phyloP scores from a whole-genome alignment of 805 yeast genomes.

The Saturnispora halmiae region DNA sequence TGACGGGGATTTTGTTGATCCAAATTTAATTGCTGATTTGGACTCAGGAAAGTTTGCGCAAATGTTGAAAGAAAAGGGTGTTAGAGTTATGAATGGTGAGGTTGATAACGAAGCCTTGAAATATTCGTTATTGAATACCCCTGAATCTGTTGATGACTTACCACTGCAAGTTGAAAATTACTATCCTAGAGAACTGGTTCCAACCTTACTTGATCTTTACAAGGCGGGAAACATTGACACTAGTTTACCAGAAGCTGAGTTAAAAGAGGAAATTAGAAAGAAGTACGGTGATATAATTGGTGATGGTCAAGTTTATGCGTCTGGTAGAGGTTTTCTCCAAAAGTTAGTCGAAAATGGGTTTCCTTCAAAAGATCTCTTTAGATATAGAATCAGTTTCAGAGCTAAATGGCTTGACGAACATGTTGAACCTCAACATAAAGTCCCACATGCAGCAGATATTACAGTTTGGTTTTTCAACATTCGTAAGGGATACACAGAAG shows the following conservation, averaged over 20 bases:
- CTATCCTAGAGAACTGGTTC: conserved; percentile 28
- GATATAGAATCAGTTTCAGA: conserved; percentile 28
- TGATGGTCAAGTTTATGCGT: conserved; percentile 33
- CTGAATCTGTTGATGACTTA: conserved; percentile 26
- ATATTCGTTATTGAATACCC: conserved; percentile 13
- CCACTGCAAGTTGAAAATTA: conserved; percentile 29
- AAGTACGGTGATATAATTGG: conserved; percentile 30
- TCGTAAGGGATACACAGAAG: conserved; percentile 21
- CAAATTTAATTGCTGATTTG: conserved; percentile 27
- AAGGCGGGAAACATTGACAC: conserved; percentile 14
- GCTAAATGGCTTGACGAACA: conserved; percentile 17
- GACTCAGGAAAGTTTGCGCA: conserved; percentile 19
- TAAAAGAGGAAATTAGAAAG: conserved; percentile 15
- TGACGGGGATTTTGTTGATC: conserved; percentile 31
- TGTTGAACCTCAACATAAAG: conserved; percentile 22
- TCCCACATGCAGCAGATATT: conserved; percentile 31
- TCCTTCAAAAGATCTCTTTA: conserved; percentile 23
- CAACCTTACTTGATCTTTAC: conserved; percentile 17
- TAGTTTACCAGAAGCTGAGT: conserved; percentile 7
- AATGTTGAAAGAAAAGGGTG: conserved; percentile 5
- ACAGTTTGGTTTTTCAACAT: conserved; percentile 30
- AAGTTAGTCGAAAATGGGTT: conserved; percentile 24
- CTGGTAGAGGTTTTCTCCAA: conserved; percentile 31
- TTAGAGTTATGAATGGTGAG: conserved; percentile 13
- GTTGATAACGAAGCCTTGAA: conserved; percentile 12